phyloP scores from a whole-genome alignment of 2,329 filamentous ascomycete species.

The Phialophora tarda region DNA sequence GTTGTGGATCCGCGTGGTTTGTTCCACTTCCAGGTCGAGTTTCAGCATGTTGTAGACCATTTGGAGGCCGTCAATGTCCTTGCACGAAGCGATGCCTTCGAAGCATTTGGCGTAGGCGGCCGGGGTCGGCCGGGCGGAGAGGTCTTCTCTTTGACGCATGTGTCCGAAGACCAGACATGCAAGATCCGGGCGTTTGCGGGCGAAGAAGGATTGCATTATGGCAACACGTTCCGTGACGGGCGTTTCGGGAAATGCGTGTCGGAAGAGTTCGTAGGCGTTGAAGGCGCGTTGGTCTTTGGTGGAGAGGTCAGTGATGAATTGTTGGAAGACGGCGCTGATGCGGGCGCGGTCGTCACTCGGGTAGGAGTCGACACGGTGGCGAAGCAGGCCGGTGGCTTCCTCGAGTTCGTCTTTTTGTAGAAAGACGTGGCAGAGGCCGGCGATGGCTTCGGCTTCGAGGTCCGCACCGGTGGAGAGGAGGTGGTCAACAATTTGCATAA shows the following conservation, averaged over 20 bases:
- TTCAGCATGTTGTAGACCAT: constrained; percentile 93
- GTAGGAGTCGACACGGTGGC: constrained; percentile 72
- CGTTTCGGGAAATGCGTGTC: constrained; percentile 66
- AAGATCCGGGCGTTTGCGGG: constrained; percentile 78
- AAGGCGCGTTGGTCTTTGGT: constrained; percentile 68
- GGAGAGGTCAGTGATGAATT: constrained; percentile 68
- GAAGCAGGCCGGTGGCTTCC: constrained; percentile 81
- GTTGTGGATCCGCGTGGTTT: constrained; percentile 78
- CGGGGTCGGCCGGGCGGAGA: constrained; percentile 67
- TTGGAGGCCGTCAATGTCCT: constrained; percentile 68
- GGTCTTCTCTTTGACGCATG: constrained; percentile 79
- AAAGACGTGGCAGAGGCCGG: constrained; percentile 73
- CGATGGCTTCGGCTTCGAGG: constrained; percentile 76
- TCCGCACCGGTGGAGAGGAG: constrained; percentile 72
- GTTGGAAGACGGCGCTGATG: constrained; percentile 69
- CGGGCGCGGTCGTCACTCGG: constrained; percentile 70
- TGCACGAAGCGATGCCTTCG: constrained; percentile 69
- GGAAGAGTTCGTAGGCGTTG: constrained; percentile 65
- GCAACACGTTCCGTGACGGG: constrained; percentile 67
- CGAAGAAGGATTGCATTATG: constrained; percentile 84
- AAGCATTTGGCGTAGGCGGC: constrained; percentile 81
- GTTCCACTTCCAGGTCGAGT: constrained; percentile 80
- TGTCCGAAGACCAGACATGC: constrained; percentile 86
- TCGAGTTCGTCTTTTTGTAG: constrained; percentile 76
- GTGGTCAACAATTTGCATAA: constrained; percentile 74